A percentile compares a stretch with the other conserved stretches of the same genome.
Evolutionary conservation across 2,329 filamentous ascomycete genomes (phyloP).

Genomic region (Annulohypoxylon truncatum): DNA sequence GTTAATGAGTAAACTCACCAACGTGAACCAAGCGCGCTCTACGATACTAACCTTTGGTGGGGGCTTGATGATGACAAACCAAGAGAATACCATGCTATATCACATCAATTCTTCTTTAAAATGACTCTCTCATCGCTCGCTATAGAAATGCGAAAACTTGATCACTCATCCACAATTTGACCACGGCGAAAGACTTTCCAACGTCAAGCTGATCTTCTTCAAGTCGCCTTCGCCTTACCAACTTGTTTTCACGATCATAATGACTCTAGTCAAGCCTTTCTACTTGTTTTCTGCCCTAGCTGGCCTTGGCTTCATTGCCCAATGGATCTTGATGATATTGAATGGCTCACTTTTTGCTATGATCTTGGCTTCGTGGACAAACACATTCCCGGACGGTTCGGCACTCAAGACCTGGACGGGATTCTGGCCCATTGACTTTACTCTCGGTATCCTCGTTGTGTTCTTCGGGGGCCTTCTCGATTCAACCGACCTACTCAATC

Average conservation of each 20-base stretch:
- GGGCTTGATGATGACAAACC: not conserved
- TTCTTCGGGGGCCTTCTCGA: slow-evolving; percentile 19
- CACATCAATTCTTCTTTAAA: not conserved
- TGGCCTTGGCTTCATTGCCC: slow-evolving; percentile 12
- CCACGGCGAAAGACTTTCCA: not conserved
- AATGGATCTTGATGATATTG: slow-evolving; percentile 24
- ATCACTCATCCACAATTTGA: not conserved
- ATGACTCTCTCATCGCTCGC: not conserved
- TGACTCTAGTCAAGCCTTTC: slow-evolving; percentile 7
- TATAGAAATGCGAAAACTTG: not conserved
- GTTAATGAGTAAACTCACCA: not conserved
- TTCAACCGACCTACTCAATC: not conserved
- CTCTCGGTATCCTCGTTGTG: slow-evolving; percentile 9
- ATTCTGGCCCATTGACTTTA: slow-evolving; percentile 22
- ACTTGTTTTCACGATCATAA: not conserved
- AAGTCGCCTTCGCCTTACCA: not conserved
- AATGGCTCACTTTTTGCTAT: slow-evolving; percentile 21
- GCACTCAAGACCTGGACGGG: slow-evolving; percentile 26
- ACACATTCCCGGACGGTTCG: slow-evolving; percentile 10
- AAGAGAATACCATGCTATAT: not conserved
- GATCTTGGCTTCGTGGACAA: slow-evolving; percentile 16
- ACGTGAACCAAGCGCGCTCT: not conserved
- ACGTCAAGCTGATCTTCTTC: no score
- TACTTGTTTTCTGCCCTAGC: slow-evolving; percentile 11
- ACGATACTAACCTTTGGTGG: not conserved